phyloP scores from a whole-genome alignment of 805 yeast species.

The Wickerhamiella sorbophila region DNA sequence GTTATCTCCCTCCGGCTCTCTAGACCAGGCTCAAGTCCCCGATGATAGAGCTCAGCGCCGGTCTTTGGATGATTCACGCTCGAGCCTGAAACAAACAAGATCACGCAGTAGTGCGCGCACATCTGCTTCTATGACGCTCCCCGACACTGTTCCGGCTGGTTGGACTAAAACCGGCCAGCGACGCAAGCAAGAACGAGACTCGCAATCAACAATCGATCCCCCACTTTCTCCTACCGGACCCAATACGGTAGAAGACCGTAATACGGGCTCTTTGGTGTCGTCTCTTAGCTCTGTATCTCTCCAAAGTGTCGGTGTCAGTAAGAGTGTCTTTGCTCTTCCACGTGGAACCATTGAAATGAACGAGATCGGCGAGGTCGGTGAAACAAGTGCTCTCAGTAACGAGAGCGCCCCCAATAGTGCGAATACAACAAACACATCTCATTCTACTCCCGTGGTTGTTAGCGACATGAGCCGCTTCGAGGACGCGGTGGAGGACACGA shows the following conservation, averaged over 20 bases:
- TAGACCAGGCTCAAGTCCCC: no score
- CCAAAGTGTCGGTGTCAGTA: background rate
- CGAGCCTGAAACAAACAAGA: background rate
- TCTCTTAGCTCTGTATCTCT: background rate
- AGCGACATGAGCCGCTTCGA: background rate
- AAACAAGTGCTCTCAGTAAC: background rate
- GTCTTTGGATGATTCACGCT: background rate
- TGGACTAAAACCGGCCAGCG: slow-evolving; percentile 6
- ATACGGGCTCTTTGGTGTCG: background rate
- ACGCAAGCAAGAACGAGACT: background rate
- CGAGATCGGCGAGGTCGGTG: background rate
- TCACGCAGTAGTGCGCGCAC: background rate
- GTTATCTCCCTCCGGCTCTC: no score
- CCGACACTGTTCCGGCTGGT: slow-evolving; percentile 2
- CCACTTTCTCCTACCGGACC: background rate
- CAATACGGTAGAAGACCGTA: background rate
- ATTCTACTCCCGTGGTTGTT: background rate
- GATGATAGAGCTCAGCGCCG: background rate
- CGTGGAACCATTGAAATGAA: background rate
- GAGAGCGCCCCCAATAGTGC: background rate
- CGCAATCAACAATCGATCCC: background rate
- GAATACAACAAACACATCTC: background rate
- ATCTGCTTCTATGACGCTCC: background rate
- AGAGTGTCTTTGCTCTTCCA: no score
- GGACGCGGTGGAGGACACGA: background rate